Evolutionary conservation across 805 yeast species (phyloP).

Genomic region (Pichia heedii): DNA sequence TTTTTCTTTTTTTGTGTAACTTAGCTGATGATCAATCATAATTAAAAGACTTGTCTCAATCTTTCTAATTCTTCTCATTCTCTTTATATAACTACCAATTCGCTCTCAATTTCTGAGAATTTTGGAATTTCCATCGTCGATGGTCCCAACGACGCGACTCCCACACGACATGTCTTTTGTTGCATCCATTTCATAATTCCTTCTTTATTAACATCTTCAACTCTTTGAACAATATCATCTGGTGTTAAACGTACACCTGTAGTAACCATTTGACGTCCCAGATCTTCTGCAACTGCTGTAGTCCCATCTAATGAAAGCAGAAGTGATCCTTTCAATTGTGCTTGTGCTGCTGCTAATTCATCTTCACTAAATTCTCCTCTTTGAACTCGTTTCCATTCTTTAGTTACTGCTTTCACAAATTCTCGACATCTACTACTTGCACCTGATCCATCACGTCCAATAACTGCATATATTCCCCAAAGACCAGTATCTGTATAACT

Average conservation of each 20-base stretch:
- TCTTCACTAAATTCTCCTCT: constrained; percentile 67
- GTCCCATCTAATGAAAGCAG: constrained; percentile 87
- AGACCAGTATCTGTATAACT: constrained; percentile 95
- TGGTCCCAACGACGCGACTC: constrained; percentile 88
- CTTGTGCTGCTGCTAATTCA: constrained; percentile 90
- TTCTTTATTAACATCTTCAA: constrained; percentile 65
- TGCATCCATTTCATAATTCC: constrained; percentile 88
- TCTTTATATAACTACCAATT: no score
- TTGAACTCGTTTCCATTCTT: constrained; percentile 85
- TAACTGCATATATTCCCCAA: constrained; percentile 92
- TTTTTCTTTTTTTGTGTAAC: no score
- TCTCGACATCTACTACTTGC: constrained; percentile 43
- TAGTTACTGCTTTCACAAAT: constrained; percentile 64
- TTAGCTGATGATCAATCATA: no score
- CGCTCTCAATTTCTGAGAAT: neutral
- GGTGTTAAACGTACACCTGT: constrained; percentile 76
- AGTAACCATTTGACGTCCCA: constrained; percentile 93
- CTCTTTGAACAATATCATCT: constrained; percentile 63
- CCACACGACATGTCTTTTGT: constrained; percentile 58
- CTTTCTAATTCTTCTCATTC: no score
- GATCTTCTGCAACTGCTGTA: constrained; percentile 94
- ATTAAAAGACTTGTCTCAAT: no score
- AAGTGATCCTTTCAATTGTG: constrained; percentile 88
- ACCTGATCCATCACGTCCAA: constrained; percentile 48
- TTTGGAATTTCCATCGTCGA: constrained; percentile 30